Evolutionary conservation across 2,329 filamentous ascomycete species (phyloP).

Genomic region (Clarireedia homoeocarpa): DNA sequence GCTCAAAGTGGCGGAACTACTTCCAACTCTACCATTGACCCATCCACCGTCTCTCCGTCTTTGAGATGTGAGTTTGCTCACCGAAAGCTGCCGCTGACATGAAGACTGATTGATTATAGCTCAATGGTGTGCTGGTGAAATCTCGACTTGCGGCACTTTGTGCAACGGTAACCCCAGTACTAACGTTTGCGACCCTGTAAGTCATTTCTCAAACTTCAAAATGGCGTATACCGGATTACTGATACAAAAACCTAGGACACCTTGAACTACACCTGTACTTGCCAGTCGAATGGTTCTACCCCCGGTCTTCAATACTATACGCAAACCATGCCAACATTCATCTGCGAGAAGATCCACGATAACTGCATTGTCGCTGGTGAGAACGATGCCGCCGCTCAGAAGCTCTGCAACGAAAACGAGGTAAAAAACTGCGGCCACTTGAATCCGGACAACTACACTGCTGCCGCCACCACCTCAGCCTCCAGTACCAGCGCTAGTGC

Average conservation of each 20-base stretch:
- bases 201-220: slow-evolving; percentile 21
- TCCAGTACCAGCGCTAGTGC: slow-evolving; percentile 34
- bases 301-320: slow-evolving; percentile 49
- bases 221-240: not conserved
- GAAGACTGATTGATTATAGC: slow-evolving; percentile 28
- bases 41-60: slow-evolving; percentile 13
- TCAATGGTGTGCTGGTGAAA: slow-evolving; percentile 51
- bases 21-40: slow-evolving; percentile 24
- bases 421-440: slow-evolving; percentile 42
- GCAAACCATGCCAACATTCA: slow-evolving; percentile 51
- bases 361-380: slow-evolving; percentile 40
- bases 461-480: slow-evolving; percentile 26
- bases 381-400: slow-evolving; percentile 38
- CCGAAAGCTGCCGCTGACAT: not conserved
- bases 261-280: slow-evolving; percentile 49
- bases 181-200: slow-evolving; percentile 51
- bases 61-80: slow-evolving; percentile 18
- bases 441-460: slow-evolving; percentile 22
- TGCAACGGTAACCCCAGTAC: slow-evolving; percentile 41
- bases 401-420: slow-evolving; percentile 36
- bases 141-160: slow-evolving; percentile 51
- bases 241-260: slow-evolving; percentile 30
- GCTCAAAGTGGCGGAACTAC: slow-evolving; percentile 12
- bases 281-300: slow-evolving; percentile 41
- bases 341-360: slow-evolving; percentile 45